Conservation (phyloP, 768 basidiomycete genomes). For the Pulveroboletus frians region DNA sequence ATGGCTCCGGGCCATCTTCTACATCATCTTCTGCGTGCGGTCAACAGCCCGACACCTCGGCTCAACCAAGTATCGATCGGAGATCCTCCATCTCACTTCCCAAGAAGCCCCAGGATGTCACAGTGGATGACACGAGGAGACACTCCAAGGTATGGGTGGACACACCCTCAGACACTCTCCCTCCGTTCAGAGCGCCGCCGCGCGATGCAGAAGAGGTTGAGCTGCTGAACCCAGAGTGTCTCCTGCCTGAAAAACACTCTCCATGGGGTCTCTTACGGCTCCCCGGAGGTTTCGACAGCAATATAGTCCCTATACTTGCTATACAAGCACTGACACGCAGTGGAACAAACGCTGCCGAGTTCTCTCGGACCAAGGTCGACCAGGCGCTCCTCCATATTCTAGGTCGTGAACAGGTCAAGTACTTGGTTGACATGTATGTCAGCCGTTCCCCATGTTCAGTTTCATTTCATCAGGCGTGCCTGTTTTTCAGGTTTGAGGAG, state of each 20-base stretch:
- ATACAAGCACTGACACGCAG: conserved; percentile 37
- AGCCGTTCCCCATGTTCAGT: neutral
- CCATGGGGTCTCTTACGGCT: conserved; percentile 38
- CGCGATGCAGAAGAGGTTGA: conserved; percentile 26
- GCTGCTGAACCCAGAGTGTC: conserved; percentile 31
- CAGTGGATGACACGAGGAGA: conserved; percentile 21
- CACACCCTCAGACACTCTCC: conserved; percentile 8
- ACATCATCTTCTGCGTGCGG: conserved; percentile 13
- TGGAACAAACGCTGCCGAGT: conserved; percentile 20
- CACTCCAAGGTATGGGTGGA: conserved; percentile 20
- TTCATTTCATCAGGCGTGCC: neutral
- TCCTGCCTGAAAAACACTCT: conserved; percentile 31
- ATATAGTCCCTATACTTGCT: conserved; percentile 41
- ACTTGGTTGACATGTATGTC: conserved; percentile 37
- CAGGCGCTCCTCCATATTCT: conserved; percentile 32
- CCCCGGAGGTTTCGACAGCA: conserved; percentile 40
- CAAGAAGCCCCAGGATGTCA: conserved; percentile 19
- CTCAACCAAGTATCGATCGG: conserved; percentile 20
- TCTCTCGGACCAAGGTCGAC: conserved; percentile 20
- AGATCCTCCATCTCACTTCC: conserved; percentile 20
- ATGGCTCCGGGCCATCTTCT: conserved; percentile 17
- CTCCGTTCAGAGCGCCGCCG: conserved; percentile 16
- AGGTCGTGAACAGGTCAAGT: conserved; percentile 31
- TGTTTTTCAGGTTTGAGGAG: conserved; percentile 35
- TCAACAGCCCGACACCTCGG: conserved; percentile 17